These are phyloP conservation scores for Lodderomyces theae DNA, from an alignment of 1,139 yeast species.

Conservation along the genomic window DNA sequence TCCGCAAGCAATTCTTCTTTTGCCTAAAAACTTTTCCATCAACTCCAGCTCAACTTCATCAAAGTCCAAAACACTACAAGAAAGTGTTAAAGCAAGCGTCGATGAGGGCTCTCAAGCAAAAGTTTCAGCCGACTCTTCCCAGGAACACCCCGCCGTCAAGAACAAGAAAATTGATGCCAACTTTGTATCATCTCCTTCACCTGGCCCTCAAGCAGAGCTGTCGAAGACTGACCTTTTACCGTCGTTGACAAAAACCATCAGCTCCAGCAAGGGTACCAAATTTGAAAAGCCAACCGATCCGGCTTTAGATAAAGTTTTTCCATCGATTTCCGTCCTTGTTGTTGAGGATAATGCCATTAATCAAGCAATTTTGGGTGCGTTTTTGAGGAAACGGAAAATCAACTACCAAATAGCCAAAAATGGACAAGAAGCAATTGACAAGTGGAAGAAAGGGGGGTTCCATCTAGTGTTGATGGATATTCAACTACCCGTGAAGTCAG, in stretches of 20 bases:
- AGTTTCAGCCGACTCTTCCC: neutral
- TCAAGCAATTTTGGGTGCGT: slow-evolving; percentile 91
- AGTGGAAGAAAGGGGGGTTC: slow-evolving; percentile 38
- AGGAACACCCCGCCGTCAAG: slow-evolving; percentile 1
- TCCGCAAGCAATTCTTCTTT: slow-evolving; percentile 37
- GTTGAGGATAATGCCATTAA: slow-evolving; percentile 96
- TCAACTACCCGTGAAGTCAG: slow-evolving; percentile 56
- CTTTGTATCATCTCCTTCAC: slow-evolving; percentile 5
- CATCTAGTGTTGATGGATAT: slow-evolving; percentile 55
- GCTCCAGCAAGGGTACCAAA: slow-evolving; percentile 1
- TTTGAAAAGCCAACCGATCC: slow-evolving; percentile 12
- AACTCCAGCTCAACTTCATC: slow-evolving; percentile 3
- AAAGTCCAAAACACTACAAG: neutral
- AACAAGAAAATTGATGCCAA: slow-evolving; percentile 1
- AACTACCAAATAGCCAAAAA: slow-evolving; percentile 71
- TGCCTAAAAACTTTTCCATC: slow-evolving; percentile 46
- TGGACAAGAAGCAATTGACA: slow-evolving; percentile 49
- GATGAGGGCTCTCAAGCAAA: neutral
- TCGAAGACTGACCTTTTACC: neutral
- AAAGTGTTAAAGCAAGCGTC: neutral
- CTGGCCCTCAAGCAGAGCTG: neutral
- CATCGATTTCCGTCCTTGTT: slow-evolving; percentile 84
- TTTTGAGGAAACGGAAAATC: slow-evolving; percentile 79
- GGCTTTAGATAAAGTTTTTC: slow-evolving; percentile 52
- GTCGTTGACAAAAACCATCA: slow-evolving; percentile 1